phyloP scores from a whole-genome alignment of 176 grass and related monocot genomes.

The Hsuehochloa calcarea region DNA sequence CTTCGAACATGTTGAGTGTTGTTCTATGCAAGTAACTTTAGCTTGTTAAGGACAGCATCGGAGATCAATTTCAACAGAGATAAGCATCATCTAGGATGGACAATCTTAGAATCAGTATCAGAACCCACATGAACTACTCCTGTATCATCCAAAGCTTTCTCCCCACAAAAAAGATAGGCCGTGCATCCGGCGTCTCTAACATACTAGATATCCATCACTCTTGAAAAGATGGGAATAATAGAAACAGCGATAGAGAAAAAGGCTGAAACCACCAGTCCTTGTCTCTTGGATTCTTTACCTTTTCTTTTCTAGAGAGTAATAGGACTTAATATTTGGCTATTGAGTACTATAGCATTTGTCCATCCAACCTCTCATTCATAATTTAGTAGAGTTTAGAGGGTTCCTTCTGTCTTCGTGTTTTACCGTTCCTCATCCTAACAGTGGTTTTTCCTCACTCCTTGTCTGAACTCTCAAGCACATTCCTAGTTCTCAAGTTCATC shows the following conservation, averaged over 20 bases:
- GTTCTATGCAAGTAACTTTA: neutral
- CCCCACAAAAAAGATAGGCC: neutral
- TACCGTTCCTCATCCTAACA: neutral
- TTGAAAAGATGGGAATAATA: constrained; percentile 4
- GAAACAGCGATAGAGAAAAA: neutral
- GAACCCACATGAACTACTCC: neutral
- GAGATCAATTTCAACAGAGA: neutral
- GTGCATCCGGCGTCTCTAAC: neutral
- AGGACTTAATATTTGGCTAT: neutral
- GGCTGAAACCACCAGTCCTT: neutral
- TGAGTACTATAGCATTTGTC: no score
- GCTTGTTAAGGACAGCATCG: neutral
- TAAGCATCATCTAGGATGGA: neutral
- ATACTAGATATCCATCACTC: neutral
- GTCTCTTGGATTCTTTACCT: neutral
- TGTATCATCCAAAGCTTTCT: neutral
- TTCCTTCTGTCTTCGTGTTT: neutral
- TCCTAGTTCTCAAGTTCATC: neutral
- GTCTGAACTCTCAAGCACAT: neutral
- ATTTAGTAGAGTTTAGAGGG: neutral
- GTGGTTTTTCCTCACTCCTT: neutral
- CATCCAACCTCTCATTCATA: neutral
- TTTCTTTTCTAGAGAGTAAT: neutral
- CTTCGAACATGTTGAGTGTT: neutral
- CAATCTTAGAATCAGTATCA: neutral